Evolutionary conservation across 805 yeast genomes (phyloP).

Genomic region (Yarrowia porcina): DNA sequence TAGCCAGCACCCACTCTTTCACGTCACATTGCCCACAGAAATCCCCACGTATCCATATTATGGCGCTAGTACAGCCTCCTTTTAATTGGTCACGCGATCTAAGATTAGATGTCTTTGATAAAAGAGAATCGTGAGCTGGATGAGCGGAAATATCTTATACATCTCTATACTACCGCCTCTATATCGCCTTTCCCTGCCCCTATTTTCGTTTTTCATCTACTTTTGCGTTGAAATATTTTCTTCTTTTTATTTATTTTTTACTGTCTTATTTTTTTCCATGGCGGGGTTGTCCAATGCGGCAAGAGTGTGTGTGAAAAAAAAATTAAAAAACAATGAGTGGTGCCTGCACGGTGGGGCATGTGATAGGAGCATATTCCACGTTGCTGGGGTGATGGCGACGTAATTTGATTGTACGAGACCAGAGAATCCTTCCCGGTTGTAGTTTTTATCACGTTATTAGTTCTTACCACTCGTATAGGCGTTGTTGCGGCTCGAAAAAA

Average conservation of each 20-base stretch:
- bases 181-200: too few species aligned
- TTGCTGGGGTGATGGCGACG: too few species aligned
- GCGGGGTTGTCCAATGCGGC: background rate
- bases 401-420: too few species aligned
- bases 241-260: too few species aligned
- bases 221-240: too few species aligned
- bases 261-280: background rate
- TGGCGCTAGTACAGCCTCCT: background rate
- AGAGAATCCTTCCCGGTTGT: too few species aligned
- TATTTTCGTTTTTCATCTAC: background rate
- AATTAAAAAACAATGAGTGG: background rate
- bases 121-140: background rate
- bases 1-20: too few species aligned
- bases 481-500: background rate
- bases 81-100: background rate
- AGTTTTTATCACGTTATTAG: too few species aligned
- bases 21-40: background rate
- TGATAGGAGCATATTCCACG: background rate
- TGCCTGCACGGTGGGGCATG: conserved; percentile 7
- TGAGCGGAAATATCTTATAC: background rate
- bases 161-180: too few species aligned
- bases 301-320: background rate
- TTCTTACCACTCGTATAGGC: too few species aligned
- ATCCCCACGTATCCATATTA: background rate
- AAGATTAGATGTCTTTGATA: background rate